Percentiles rank a stretch among this genome's conserved stretches.
phyloP scores from a whole-genome alignment of 768 basidiomycete species.

The Dentipellis fragilis region DNA sequence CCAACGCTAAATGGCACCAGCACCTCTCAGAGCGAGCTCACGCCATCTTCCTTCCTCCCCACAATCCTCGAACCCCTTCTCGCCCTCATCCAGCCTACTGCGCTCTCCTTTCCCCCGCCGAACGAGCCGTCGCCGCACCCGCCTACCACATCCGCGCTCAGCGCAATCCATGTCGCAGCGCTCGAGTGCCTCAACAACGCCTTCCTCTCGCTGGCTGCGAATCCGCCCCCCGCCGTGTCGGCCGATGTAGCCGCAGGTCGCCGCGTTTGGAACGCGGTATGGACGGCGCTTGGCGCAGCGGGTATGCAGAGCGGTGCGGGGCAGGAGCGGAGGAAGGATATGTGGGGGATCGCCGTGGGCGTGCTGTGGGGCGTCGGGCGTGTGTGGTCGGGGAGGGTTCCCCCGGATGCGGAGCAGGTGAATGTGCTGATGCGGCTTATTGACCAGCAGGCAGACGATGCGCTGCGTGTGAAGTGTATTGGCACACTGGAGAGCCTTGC shows the following conservation, averaged over 20 bases:
- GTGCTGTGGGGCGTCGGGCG: constrained; percentile 84
- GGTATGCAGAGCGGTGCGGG: constrained; percentile 51
- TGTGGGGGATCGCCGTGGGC: constrained; percentile 75
- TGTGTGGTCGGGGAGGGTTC: constrained; percentile 57
- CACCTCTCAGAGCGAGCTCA: not conserved
- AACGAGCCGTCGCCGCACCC: constrained; percentile 66
- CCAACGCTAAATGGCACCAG: not conserved
- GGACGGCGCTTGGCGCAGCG: constrained; percentile 49
- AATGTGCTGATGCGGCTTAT: constrained; percentile 58
- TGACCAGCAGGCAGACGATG: constrained; percentile 41
- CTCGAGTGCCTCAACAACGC: constrained; percentile 88
- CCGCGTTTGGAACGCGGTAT: constrained; percentile 55
- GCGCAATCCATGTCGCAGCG: constrained; percentile 75
- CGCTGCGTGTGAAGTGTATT: constrained; percentile 65
- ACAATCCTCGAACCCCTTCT: constrained; percentile 62
- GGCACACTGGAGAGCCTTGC: constrained; percentile 84
- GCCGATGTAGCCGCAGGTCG: constrained; percentile 39
- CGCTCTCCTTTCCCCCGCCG: constrained; percentile 74
- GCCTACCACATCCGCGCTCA: constrained; percentile 79
- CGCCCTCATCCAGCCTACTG: constrained; percentile 60
- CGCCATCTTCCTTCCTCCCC: constrained; percentile 37
- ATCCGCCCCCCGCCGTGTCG: constrained; percentile 29
- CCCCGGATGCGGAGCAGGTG: constrained; percentile 51
- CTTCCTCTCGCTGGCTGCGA: constrained; percentile 60
- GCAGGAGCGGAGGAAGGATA: constrained; percentile 58